Evolutionary conservation across 2,329 filamentous ascomycete genomes (phyloP).

Genomic region (Boeremia exigua): DNA sequence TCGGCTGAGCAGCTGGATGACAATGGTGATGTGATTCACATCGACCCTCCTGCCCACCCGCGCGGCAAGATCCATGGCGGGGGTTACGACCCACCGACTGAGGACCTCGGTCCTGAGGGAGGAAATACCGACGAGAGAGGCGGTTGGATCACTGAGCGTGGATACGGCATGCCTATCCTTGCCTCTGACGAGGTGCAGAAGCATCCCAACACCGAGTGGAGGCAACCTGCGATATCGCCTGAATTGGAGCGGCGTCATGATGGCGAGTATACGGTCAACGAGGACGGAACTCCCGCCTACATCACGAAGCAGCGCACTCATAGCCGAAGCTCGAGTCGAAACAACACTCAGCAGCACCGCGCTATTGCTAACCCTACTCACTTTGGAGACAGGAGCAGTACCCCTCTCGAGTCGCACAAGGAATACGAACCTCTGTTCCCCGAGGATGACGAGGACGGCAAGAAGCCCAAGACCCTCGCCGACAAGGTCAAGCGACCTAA

Average conservation of each 20-base stretch:
- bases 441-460: constrained; percentile 69
- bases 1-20: constrained; percentile 54
- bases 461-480: constrained; percentile 58
- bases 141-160: constrained; percentile 63
- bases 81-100: constrained; percentile 59
- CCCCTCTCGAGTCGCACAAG: constrained; percentile 83
- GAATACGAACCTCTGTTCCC: constrained; percentile 96
- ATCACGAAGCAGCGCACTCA: constrained; percentile 61
- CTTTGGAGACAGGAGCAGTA: constrained; percentile 60
- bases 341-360: constrained; percentile 64
- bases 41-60: constrained; percentile 68
- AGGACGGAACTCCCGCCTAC: constrained; percentile 47
- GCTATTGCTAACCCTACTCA: constrained; percentile 45
- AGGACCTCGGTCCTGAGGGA: constrained; percentile 57
- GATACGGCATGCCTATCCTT: constrained; percentile 79
- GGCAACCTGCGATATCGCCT: constrained; percentile 84
- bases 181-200: constrained; percentile 87
- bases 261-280: constrained; percentile 59
- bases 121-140: constrained; percentile 55
- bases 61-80: constrained; percentile 53
- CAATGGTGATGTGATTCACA: constrained; percentile 73
- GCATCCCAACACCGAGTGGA: constrained; percentile 69
- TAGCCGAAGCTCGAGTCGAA: constrained; percentile 53
- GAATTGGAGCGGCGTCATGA: constrained; percentile 62
- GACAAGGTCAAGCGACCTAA: constrained; percentile 63